A percentile compares a stretch with the other conserved stretches of the same genome.
Conservation (phyloP, 306 rosid genomes). For the Abrus pulchellus region DNA sequence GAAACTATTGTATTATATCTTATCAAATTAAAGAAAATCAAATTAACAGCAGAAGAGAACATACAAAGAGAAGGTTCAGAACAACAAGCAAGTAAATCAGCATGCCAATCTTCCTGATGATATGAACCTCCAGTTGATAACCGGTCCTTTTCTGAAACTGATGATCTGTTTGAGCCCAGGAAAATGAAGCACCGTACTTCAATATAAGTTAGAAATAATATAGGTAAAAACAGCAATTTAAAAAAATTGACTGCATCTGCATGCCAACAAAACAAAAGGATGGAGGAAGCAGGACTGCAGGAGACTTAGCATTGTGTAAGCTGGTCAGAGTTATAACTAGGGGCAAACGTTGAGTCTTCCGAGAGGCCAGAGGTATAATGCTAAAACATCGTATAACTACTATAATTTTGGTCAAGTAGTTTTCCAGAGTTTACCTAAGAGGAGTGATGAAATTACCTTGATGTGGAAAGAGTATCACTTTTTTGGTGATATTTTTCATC, state of each 20-base stretch:
- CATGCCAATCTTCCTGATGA: conserved; percentile 83
- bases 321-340: conserved; percentile 1
- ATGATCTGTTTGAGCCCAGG: conserved; percentile 60
- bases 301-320: conserved; percentile 21
- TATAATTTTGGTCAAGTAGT: neutral
- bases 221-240: neutral
- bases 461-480: conserved; percentile 56
- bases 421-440: conserved; percentile 18
- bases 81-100: conserved; percentile 94
- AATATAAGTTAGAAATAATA: conserved; percentile 34
- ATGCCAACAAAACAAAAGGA: conserved; percentile 25
- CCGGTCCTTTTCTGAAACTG: conserved; percentile 68
- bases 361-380: conserved; percentile 29
- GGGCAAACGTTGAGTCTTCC: neutral
- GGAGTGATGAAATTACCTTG: conserved; percentile 60
- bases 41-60: conserved; percentile 48
- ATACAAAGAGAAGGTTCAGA: conserved; percentile 91
- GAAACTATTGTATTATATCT: neutral
- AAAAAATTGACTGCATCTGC: neutral
- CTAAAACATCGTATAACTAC: conserved; percentile 12
- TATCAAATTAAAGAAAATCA: conserved; percentile 17
- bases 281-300: conserved; percentile 26
- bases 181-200: conserved; percentile 34
- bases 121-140: conserved; percentile 70
- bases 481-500: conserved; percentile 59